Conservation (phyloP, 345 rosid genomes). For the Erucastrum elatum region DNA sequence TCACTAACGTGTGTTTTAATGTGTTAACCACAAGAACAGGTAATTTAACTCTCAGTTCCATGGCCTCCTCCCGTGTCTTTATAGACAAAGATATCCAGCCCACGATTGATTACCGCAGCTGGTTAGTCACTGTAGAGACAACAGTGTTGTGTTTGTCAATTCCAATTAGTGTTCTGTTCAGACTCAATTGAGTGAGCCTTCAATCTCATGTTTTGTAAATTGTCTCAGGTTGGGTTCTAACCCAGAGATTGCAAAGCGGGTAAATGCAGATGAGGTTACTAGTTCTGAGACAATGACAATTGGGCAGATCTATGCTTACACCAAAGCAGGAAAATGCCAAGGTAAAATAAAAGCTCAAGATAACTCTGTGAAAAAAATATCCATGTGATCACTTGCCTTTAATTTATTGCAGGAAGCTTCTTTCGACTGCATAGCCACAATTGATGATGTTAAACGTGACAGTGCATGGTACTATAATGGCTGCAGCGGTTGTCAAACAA, state of each 20-base stretch:
- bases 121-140: background rate
- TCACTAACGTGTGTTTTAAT: too few species aligned
- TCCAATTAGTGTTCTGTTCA: background rate
- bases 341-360: too few species aligned
- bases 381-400: too few species aligned
- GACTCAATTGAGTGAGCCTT: too few species aligned
- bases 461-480: background rate
- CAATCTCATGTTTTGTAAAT: background rate
- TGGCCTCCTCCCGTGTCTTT: background rate
- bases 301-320: background rate
- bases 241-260: background rate
- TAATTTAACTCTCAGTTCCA: background rate
- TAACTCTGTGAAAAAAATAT: too few species aligned
- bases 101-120: background rate
- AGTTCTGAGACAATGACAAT: background rate
- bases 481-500: too few species aligned
- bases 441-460: background rate
- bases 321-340: too few species aligned
- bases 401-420: background rate
- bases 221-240: background rate
- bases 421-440: background rate
- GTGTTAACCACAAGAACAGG: background rate
- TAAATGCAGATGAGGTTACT: background rate
- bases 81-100: background rate
- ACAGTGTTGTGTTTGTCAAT: background rate